These are phyloP conservation scores for Tillandsia fasciculata DNA, from an alignment of 176 grass and related monocot species.

Conservation along the genomic window DNA sequence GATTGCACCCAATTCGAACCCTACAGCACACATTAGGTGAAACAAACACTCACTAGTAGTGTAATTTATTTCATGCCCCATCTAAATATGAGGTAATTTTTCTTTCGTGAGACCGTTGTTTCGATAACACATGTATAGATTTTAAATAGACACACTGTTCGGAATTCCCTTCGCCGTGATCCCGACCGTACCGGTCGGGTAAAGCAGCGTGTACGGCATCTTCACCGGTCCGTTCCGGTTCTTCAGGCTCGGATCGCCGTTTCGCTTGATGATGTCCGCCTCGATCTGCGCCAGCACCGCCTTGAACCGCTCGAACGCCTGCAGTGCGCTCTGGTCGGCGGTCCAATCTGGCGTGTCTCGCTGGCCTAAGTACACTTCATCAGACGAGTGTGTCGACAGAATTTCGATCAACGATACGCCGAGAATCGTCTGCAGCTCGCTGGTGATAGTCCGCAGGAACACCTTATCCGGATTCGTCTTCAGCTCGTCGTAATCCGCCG, in stretches of 20 bases:
- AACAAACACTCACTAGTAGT: too few species aligned
- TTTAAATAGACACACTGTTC: neutral
- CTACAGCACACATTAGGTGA: too few species aligned
- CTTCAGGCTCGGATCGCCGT: neutral
- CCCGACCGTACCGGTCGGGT: neutral
- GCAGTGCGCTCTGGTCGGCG: neutral
- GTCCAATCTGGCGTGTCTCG: neutral
- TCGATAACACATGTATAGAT: too few species aligned
- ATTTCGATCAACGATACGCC: neutral
- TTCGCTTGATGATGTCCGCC: neutral
- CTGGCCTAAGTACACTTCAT: neutral
- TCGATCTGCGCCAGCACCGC: neutral
- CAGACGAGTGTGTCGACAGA: neutral
- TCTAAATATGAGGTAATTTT: too few species aligned
- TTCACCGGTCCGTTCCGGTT: neutral
- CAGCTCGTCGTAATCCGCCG: conserved; percentile 1
- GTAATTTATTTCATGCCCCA: too few species aligned
- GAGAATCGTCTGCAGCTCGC: neutral
- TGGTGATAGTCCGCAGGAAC: neutral
- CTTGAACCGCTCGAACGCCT: neutral
- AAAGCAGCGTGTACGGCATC: neutral
- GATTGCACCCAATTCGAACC: too few species aligned
- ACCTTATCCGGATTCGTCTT: conserved; percentile 9
- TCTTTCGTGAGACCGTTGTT: too few species aligned
- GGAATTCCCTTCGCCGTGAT: conserved; percentile 1